Evolutionary conservation across 2,329 filamentous ascomycete species (phyloP).

Genomic region (Venturia carpophila): DNA sequence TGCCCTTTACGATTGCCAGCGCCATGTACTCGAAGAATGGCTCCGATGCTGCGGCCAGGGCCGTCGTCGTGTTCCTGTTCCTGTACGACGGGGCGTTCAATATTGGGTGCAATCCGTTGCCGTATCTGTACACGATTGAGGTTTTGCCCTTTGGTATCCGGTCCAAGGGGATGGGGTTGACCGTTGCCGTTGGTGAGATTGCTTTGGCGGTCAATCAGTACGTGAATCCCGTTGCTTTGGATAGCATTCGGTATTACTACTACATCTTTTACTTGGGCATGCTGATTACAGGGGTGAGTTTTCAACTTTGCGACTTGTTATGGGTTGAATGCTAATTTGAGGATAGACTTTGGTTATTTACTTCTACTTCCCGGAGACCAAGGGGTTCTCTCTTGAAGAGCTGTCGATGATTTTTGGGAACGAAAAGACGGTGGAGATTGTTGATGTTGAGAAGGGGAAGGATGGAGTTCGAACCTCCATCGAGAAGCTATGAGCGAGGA

Average conservation of each 20-base stretch:
- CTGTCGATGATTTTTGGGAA: constrained; percentile 8
- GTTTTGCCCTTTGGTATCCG: constrained; percentile 42
- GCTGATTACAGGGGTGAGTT: neutral
- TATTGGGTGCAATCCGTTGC: neutral
- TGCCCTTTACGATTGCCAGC: neutral
- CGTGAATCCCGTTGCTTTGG: constrained; percentile 56
- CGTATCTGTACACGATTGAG: constrained; percentile 35
- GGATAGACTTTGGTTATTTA: constrained; percentile 54
- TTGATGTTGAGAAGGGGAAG: neutral
- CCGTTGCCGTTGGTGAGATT: neutral
- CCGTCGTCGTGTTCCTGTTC: constrained; percentile 6
- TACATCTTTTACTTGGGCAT: constrained; percentile 37
- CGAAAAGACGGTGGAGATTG: neutral
- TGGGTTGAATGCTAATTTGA: constrained; percentile 22
- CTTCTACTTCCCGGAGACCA: constrained; percentile 63
- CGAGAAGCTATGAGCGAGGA: neutral
- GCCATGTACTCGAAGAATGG: neutral
- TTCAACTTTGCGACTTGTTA: constrained; percentile 32
- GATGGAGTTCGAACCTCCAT: neutral
- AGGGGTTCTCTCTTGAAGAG: constrained; percentile 24
- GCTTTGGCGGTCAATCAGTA: constrained; percentile 42
- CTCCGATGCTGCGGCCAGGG: neutral
- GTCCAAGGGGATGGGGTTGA: constrained; percentile 26
- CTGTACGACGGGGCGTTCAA: constrained; percentile 9
- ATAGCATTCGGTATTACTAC: constrained; percentile 51